Percentiles rank a stretch among this genome's conserved stretches.
These are phyloP conservation scores for Ilyonectria sp. DNA, from an alignment of 2,329 filamentous ascomycete species.

Conservation along the genomic window DNA sequence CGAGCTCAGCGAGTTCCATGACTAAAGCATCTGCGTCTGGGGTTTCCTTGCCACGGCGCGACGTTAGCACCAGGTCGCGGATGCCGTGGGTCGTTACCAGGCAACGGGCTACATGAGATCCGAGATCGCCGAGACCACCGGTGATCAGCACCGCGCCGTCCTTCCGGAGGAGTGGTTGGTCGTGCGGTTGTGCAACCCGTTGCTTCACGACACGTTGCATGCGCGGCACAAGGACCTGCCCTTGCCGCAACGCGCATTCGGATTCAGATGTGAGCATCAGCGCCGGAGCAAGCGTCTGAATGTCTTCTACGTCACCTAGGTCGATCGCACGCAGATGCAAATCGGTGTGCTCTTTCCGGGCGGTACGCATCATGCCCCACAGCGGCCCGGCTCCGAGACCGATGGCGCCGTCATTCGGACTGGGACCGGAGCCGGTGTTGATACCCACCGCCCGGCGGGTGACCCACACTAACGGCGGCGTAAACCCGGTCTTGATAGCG, in stretches of 20 bases:
- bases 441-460: background rate
- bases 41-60: background rate
- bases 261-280: background rate
- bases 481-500: background rate
- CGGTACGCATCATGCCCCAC: background rate
- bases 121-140: background rate
- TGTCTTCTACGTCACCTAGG: background rate
- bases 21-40: background rate
- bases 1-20: background rate
- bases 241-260: background rate
- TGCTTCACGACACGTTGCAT: background rate
- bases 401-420: background rate
- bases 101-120: background rate
- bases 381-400: background rate
- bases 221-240: background rate
- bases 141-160: slow-evolving; percentile 1
- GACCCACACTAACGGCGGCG: background rate
- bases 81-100: background rate
- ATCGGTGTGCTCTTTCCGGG: background rate
- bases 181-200: too few species aligned
- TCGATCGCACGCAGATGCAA: background rate
- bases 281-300: background rate
- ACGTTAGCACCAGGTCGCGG: background rate
- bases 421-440: background rate
- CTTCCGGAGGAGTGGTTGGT: background rate